Evolutionary conservation across 306 rosid genomes (phyloP).

Genomic region (Quercus variabilis): DNA sequence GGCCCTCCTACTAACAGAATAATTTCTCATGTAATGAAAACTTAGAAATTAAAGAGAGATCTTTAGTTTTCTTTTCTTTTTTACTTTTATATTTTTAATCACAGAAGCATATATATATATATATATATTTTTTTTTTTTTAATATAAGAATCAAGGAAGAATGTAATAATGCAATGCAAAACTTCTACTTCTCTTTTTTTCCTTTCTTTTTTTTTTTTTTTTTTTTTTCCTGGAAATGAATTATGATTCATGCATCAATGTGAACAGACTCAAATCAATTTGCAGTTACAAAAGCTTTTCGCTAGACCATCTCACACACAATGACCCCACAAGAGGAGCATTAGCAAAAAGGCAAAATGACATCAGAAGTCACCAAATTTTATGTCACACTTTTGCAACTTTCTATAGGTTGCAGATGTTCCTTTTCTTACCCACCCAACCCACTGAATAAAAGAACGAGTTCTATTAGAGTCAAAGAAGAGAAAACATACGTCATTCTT

Average conservation of each 20-base stretch:
- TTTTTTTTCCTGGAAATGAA: neutral
- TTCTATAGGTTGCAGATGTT: no score
- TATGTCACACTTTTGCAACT: neutral
- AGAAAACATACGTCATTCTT: slow-evolving; percentile 71
- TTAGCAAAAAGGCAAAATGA: neutral
- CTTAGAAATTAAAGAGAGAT: neutral
- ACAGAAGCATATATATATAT: no score
- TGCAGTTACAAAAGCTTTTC: neutral
- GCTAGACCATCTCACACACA: neutral
- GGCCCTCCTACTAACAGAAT: neutral
- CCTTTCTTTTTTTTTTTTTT: neutral
- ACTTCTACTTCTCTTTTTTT: neutral
- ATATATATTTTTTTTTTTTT: no score
- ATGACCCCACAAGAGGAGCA: neutral
- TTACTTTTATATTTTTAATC: neutral
- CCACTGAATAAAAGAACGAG: neutral
- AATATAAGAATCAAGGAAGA: neutral
- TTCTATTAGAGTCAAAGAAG: slow-evolving; percentile 2
- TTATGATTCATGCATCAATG: neutral
- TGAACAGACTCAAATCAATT: neutral
- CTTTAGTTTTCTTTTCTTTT: neutral
- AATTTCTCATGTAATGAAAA: neutral
- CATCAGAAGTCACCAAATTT: neutral
- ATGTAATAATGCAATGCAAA: neutral
- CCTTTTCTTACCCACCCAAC: no score